Conservation (phyloP, 1,284 basidiomycete species). For the Polyporus tsugae region DNA sequence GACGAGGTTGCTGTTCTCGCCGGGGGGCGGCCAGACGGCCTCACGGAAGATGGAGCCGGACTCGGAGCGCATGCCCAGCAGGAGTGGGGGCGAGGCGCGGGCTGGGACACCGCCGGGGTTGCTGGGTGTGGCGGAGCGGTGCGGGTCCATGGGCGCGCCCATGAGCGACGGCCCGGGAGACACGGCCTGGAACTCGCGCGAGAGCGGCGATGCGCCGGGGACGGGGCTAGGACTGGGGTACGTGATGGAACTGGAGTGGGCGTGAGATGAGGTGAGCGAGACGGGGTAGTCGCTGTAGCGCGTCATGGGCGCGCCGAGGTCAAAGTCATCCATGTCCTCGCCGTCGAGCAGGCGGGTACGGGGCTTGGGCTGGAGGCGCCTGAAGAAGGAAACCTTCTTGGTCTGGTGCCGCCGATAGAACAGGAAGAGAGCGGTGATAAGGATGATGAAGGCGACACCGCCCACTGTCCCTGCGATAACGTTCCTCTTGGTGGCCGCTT, state of each 20-base stretch:
- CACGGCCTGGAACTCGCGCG: conserved; percentile 21
- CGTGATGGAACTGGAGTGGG: conserved; percentile 19
- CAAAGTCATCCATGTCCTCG: conserved; percentile 55
- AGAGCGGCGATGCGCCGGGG: conserved; percentile 23
- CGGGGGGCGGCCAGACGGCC: conserved; percentile 57
- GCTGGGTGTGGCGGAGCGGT: conserved; percentile 25
- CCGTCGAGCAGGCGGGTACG: conserved; percentile 52
- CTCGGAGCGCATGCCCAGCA: conserved; percentile 53
- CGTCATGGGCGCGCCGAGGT: conserved; percentile 39
- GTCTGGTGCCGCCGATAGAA: conserved; percentile 51
- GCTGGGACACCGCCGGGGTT: conserved; percentile 13
- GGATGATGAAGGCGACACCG: conserved; percentile 49
- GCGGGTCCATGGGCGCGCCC: conserved; percentile 28
- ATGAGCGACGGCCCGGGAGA: conserved; percentile 21
- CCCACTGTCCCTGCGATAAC: conserved; percentile 59
- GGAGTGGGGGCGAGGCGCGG: conserved; percentile 39
- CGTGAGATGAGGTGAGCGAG: conserved; percentile 32
- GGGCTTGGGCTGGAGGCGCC: conserved; percentile 45
- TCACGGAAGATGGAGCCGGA: conserved; percentile 61
- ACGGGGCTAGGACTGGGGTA: conserved; percentile 8
- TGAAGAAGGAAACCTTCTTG: conserved; percentile 50
- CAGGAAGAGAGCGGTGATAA: conserved; percentile 50
- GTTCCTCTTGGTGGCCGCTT: conserved; percentile 42
- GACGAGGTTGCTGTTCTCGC: conserved; percentile 48
- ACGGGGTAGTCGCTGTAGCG: conserved; percentile 44